Evolutionary conservation across 83 land plant species (phyloP).

Genomic region (Diphasiastrum complanatum): DNA sequence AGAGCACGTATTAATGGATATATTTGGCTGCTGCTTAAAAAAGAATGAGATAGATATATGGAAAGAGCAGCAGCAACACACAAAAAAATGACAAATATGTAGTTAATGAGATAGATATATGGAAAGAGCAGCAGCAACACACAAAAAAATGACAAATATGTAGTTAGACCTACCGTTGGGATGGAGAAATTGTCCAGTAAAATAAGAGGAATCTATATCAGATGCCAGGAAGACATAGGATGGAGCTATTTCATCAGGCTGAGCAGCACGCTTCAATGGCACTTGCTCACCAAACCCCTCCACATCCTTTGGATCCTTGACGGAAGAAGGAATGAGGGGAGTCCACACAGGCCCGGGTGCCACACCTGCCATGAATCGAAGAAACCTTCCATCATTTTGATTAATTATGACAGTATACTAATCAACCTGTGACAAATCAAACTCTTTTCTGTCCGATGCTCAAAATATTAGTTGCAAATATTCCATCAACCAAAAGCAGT

Average conservation of each 20-base stretch:
- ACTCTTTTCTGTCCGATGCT: too few relatives aligned
- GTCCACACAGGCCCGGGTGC: slow-evolving; percentile 92
- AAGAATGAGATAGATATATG: too few relatives aligned
- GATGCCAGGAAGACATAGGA: slow-evolving; percentile 77
- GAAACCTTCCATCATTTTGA: neutral
- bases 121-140: too few relatives aligned
- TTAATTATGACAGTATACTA: neutral
- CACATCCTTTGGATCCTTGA: slow-evolving; percentile 32
- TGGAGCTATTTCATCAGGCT: slow-evolving; percentile 73
- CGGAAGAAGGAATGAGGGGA: slow-evolving; percentile 67
- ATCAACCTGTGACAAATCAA: too few relatives aligned
- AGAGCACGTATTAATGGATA: too few relatives aligned
- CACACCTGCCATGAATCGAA: slow-evolving; percentile 32
- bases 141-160: too few relatives aligned
- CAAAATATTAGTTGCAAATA: too few relatives aligned
- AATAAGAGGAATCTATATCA: slow-evolving; percentile 61
- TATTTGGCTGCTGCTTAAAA: too few relatives aligned
- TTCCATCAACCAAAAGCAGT: too few relatives aligned
- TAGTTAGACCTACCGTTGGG: slow-evolving; percentile 57
- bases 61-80: too few relatives aligned
- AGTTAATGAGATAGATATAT: too few relatives aligned
- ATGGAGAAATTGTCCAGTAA: slow-evolving; percentile 77
- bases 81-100: too few relatives aligned
- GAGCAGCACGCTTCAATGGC: slow-evolving; percentile 71
- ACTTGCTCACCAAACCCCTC: slow-evolving; percentile 49